Percentiles rank a stretch among this genome's conserved stretches.
Evolutionary conservation across 2,329 filamentous ascomycete species (phyloP).

Genomic region (Microcera coccophila): DNA sequence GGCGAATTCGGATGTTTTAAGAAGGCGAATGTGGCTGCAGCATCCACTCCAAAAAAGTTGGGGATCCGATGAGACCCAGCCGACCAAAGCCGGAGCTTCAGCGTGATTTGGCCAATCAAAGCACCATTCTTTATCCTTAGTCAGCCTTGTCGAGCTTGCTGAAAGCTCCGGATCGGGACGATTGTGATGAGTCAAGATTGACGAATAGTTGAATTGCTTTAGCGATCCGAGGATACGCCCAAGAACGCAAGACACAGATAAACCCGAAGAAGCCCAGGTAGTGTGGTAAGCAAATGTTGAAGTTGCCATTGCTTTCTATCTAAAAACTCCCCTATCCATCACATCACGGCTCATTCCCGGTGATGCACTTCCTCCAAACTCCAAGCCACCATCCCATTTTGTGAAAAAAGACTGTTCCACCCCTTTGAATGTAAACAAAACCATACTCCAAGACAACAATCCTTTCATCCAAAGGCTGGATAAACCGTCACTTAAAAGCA

Average conservation of each 20-base stretch:
- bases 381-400: conserved; percentile 13
- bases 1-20: no score
- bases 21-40: conserved; percentile 18
- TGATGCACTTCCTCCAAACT: conserved; percentile 17
- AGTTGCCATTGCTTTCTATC: conserved; percentile 1
- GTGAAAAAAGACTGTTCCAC: conserved; percentile 21
- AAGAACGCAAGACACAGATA: no score
- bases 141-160: no score
- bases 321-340: not conserved
- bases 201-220: no score
- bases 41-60: conserved; percentile 24
- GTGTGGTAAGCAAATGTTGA: conserved; percentile 16
- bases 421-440: conserved; percentile 27
- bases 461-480: conserved; percentile 17
- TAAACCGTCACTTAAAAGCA: not conserved
- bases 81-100: no score
- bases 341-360: conserved; percentile 18
- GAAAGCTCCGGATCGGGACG: no score
- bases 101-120: no score
- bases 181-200: no score
- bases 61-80: conserved; percentile 27
- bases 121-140: no score
- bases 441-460: conserved; percentile 31
- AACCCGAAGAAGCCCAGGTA: no score
- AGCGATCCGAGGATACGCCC: no score